Evolutionary conservation across 2,329 filamentous ascomycete genomes (phyloP), one percentile per base, ranked within the genome.

Genomic region (Acrocalymma vagum): DNA sequence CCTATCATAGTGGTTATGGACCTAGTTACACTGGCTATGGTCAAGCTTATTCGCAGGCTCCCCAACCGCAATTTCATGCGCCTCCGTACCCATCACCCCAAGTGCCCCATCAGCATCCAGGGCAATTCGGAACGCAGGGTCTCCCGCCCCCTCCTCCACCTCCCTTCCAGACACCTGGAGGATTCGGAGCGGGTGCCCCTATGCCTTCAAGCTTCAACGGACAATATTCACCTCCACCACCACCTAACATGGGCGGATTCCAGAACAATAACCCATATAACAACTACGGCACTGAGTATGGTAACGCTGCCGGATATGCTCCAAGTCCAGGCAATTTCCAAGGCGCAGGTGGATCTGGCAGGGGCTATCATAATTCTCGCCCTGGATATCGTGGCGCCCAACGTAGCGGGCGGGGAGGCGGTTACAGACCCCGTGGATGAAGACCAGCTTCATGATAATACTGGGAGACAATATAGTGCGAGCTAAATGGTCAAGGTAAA

Each of bases 141-240:
- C 54, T 57, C 24, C 50, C 45, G 10, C 52, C 51, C 11, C 58
- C 58, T 7, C 56, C 60, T 3, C 51, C 54, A 7, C 50, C 51
- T 22, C 44, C 48, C 9, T 55, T 53, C 25, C 58, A 54, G 18
- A 50, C 45, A 32, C 34, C 48, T 21, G 44, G 40, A 10, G 41
- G 36, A 9, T 44, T 42, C 14, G 36, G 42, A 7, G 42, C 31
- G 24, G 48, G 42, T 10, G 30, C 60, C 10, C 60, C 58, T n/a
- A 58, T 55, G 17, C 56, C 60, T 4, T 52, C 53, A 15, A 58
- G 55, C 29, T 60, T 48, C 28, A 57, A 45, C 8, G 58, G 55
- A n/a, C 39, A 43, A 15, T 63, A 48, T 38, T n/a, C n/a, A n/a
- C 48, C 53, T 29, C 51, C 52, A 16, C 45, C 51, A 5, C 53